Percentiles rank a stretch among this genome's conserved stretches.
Conservation (phyloP, 306 rosid species). For the Cyclanthera cordifolia region DNA sequence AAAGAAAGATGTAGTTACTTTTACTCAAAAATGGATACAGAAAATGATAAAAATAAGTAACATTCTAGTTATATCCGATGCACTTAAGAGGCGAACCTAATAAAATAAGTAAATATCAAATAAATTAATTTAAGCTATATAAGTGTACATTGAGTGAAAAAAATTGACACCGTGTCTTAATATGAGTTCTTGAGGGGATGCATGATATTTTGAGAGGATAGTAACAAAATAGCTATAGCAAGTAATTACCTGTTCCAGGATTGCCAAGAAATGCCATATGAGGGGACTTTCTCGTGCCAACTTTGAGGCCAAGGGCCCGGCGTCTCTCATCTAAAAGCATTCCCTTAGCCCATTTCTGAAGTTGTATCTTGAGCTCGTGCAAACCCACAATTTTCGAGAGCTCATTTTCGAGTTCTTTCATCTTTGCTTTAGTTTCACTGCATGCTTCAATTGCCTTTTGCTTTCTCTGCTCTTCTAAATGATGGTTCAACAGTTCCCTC, state of each 20-base stretch:
- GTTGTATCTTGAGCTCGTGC: conserved; percentile 67
- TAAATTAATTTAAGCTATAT: not conserved
- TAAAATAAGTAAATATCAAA: no score
- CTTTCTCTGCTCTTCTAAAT: conserved; percentile 72
- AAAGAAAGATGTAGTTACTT: not conserved
- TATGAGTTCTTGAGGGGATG: not conserved
- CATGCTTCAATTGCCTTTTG: conserved; percentile 77
- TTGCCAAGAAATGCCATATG: conserved; percentile 99
- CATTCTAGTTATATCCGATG: no score
- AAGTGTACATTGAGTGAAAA: not conserved
- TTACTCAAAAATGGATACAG: no score
- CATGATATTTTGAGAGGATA: not conserved
- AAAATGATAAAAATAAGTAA: no score
- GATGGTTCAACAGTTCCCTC: conserved; percentile 41
- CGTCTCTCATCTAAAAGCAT: conserved; percentile 99
- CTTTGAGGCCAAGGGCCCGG: conserved; percentile 75
- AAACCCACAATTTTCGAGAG: conserved; percentile 74
- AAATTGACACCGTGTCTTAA: not conserved
- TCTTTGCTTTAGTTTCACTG: conserved; percentile 75
- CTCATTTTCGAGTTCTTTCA: conserved; percentile 77
- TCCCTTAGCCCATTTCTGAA: conserved; percentile 92
- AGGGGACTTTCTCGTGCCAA: conserved; percentile 82
- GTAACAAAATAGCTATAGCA: not conserved
- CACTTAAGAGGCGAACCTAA: no score
- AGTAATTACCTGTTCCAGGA: conserved; percentile 86